phyloP scores from a whole-genome alignment of 305 asterid species.

The Solanum hybrid region DNA sequence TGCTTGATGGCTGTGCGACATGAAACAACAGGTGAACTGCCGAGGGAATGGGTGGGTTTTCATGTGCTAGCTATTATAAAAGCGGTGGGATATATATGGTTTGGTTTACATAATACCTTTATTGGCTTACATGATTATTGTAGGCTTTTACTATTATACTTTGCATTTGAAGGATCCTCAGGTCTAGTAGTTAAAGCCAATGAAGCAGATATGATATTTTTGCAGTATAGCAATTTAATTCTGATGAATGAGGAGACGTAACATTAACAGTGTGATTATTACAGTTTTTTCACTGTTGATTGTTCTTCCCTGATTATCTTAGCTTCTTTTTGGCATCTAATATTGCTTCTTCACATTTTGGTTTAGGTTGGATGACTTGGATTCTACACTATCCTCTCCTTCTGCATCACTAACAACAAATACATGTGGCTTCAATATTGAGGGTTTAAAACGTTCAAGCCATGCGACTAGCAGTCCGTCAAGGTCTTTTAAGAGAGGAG shows the following conservation, averaged over 20 bases:
- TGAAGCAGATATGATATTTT: neutral
- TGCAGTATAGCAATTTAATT: neutral
- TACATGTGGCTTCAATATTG: conserved; percentile 73
- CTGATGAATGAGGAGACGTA: neutral
- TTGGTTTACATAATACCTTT: neutral
- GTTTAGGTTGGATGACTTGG: conserved; percentile 85
- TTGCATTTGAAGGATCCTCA: neutral
- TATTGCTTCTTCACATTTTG: conserved; percentile 4
- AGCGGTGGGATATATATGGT: neutral
- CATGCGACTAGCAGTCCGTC: conserved; percentile 44
- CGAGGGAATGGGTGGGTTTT: neutral
- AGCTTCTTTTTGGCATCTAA: neutral
- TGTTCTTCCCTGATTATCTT: neutral
- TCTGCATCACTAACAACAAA: conserved; percentile 53
- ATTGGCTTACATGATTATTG: neutral
- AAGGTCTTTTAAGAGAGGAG: conserved; percentile 73
- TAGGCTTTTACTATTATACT: neutral
- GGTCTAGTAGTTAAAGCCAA: neutral
- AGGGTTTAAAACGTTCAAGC: conserved; percentile 49
- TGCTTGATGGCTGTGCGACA: neutral
- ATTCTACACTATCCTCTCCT: conserved; percentile 86
- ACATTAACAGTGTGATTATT: neutral
- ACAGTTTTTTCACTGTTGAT: neutral
- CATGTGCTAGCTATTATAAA: neutral
- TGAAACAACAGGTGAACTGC: neutral